These are phyloP conservation scores for Saccharomycopsis sp. DNA, from an alignment of 805 yeast species.

Conservation along the genomic window DNA sequence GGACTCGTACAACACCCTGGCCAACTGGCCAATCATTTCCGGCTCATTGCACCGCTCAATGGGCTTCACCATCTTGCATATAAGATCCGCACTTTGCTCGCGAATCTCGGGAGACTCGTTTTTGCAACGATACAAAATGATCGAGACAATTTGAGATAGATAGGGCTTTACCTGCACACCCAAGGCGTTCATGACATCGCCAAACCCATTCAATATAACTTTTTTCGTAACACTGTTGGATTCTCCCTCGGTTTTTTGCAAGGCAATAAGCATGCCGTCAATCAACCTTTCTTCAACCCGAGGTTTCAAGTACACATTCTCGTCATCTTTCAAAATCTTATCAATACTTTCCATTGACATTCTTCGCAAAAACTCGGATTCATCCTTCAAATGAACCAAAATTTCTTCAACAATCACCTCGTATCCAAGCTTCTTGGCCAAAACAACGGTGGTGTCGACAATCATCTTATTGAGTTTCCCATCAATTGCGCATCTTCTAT, in stretches of 20 bases:
- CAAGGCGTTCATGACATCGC: conserved; percentile 51
- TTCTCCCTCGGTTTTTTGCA: conserved; percentile 66
- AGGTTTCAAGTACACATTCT: conserved; percentile 52
- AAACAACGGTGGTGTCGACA: conserved; percentile 57
- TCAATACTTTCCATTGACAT: conserved; percentile 71
- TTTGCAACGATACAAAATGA: conserved; percentile 62
- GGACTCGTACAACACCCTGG: conserved; percentile 76
- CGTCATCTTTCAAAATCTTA: conserved; percentile 31
- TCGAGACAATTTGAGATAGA: conserved; percentile 60
- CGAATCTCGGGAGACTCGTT: conserved; percentile 65
- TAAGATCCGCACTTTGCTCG: conserved; percentile 75
- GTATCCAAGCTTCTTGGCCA: conserved; percentile 63
- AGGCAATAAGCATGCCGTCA: conserved; percentile 73
- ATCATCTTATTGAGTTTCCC: conserved; percentile 48
- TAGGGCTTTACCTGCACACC: conserved; percentile 63
- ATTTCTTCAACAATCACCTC: conserved; percentile 49
- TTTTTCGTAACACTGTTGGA: background rate
- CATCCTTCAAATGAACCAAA: conserved; percentile 60
- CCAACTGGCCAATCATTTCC: conserved; percentile 54
- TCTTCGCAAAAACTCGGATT: conserved; percentile 66
- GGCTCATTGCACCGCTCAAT: conserved; percentile 57
- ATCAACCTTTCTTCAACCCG: conserved; percentile 56
- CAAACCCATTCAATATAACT: conserved; percentile 53
- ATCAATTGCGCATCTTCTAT: conserved; percentile 69
- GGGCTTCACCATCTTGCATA: conserved; percentile 56